Base-by-base conservation (phyloP, 768 basidiomycete species). In the Galerina marginata region DNA sequence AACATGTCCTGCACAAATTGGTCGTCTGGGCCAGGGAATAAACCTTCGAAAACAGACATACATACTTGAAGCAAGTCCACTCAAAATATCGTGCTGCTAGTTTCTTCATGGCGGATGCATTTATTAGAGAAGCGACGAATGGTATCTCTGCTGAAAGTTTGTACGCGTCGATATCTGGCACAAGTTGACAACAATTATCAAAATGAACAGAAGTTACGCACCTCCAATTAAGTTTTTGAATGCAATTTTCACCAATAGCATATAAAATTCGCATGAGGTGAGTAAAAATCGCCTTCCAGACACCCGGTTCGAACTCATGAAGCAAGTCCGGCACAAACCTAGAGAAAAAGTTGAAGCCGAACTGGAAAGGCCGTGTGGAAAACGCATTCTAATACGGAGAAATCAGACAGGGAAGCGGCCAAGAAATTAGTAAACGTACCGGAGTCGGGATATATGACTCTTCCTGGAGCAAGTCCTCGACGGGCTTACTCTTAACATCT, bases 31-130 rank as follows among this genome's bases (percentile, higher is more conserved):
- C 68, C 60, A 0, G 70, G 72, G 1, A 81, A 59, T 0, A 82
- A 68, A 11, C 72, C 76, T 10, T 80, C 74, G 20, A 79, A 67
- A 6, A 66, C 74, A 0, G 75, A 69, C n/a, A 72, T 65, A 33
- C 29, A 7, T 33, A 33, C 29, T 33, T 33, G 29, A 33, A 33
- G 29, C 7, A 33, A 33, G 29, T 33, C 29, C 29, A 20, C 20
- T 33, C 29, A 7, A 33, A 33, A 7, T 33, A 4, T 5, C 29
- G 29, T 7, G 29, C 29, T 33, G 29, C 29, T 33, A 33, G 29
- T 33, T 33, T 33, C 29, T 33, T 33, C 29, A 33, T 33, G 7
- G 29, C 29, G 5, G 29, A 33, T 33, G 29, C 29, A 33, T 33
- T 20, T 33, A 33, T 33, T 33, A 7, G 29, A 33, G 29, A 33